Percentiles rank a stretch among this genome's conserved stretches.
Evolutionary conservation across 768 basidiomycete species (phyloP).

Genomic region (Floccularia luteovirens): DNA sequence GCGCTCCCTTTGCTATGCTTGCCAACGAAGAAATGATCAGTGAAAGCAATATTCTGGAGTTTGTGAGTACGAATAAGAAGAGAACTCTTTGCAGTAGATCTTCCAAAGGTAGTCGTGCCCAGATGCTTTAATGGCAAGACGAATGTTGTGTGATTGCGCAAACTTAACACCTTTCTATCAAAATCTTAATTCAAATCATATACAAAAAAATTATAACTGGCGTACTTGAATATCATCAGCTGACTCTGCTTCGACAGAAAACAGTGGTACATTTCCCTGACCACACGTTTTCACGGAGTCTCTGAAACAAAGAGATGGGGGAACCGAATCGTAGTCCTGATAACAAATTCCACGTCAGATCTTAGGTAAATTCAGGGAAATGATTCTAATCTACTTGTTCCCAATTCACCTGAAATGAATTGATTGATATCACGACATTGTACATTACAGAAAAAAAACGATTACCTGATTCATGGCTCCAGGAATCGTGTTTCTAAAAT

Average conservation of each 20-base stretch:
- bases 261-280: constrained; percentile 22
- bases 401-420: constrained; percentile 7
- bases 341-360: background rate
- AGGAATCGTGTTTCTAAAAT: constrained; percentile 11
- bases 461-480: constrained; percentile 12
- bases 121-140: constrained; percentile 20
- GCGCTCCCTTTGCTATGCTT: constrained; percentile 4
- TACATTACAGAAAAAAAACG: background rate
- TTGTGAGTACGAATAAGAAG: constrained; percentile 22
- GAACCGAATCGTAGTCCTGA: constrained; percentile 16
- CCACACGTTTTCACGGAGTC: constrained; percentile 14
- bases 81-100: constrained; percentile 23
- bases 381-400: constrained; percentile 6
- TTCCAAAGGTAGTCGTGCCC: constrained; percentile 28
- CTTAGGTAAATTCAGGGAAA: background rate
- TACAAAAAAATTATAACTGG: background rate
- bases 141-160: constrained; percentile 17
- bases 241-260: constrained; percentile 18
- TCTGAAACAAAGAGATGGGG: constrained; percentile 18
- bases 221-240: constrained; percentile 20
- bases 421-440: background rate
- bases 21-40: constrained; percentile 14
- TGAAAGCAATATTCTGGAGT: constrained; percentile 16
- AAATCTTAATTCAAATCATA: background rate
- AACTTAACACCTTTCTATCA: constrained; percentile 20